Base-by-base conservation (phyloP, 73 alveolate genomes). In the Breviolum minutum region DNA sequence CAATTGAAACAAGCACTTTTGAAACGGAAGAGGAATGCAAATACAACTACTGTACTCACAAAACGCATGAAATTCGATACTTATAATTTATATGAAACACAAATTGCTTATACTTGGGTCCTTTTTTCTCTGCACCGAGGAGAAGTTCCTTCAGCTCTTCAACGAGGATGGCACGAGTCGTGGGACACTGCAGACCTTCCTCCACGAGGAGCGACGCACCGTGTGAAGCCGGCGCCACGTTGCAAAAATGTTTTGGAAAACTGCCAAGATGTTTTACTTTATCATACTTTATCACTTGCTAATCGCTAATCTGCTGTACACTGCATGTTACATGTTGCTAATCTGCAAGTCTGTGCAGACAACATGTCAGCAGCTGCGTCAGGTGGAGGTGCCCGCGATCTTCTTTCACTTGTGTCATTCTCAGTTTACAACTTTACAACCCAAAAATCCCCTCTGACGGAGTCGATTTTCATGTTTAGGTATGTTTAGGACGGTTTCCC, bases 341-440 rank as follows among this genome's bases (percentile, higher is more conserved):
- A 40, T 8, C 62, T 24, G 54, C 87, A 7, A 26, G 4, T 10
- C 0, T 12, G 62, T 22, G 60, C 10, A 9, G 62, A 4, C 14
- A n/a, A 9, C 7, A 7, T 4, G 69, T 63, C 32, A 54, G 74
- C 6, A 24, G 40, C 63, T 62, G 79, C 9, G 29, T 22, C 64
- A 92, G 98, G 91, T 92, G 98, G 98, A 92, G 54, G 81, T 92
- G 61, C 98, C 98, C 19, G 90, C 87, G 13, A 71, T 74, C 90
- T 92, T 92, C 89, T 92, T 92, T 74, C 98, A 92, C 66, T n/a
- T 74, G 98, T 29, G 66, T 68, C 20, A 14, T 54, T 30, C 73
- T 32, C 11, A 81, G 89, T 40, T 60, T 81, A 11, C 32, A 4
- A n/a, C 64, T 14, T n/a, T n/a, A 32, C 32, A 20, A 71, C 8